Evolutionary conservation across 225 moss, liverwort and hornwort genomes (phyloP), one percentile per base, ranked within the genome.

Genomic region (Marchantia paleacea): DNA sequence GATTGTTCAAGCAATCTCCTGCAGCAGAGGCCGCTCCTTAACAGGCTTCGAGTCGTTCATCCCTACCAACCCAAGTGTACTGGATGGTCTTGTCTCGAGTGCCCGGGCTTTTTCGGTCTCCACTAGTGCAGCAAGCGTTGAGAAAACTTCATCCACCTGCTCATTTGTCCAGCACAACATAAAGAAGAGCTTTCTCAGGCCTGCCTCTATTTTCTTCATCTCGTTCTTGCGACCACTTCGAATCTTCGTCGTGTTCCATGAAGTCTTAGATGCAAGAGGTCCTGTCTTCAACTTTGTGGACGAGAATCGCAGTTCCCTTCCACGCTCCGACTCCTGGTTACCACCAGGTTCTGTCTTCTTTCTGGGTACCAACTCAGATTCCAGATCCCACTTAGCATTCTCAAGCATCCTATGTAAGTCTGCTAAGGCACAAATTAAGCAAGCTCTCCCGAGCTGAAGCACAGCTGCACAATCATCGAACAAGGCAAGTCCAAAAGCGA

Each of bases 161-260:
- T 92, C 91, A 85, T 93, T 93, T 14, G 89, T 80, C 97, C 97
- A 94, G 73, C 89, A 94, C 89, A 91, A 89, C 74, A 92, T 79
- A 30, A 99, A 99, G 81, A 90, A 94, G 0, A 91, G 76, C 86
- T 99, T 99, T 75, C 88, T 93, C 72, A 88, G 81, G 20, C 93
- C 92, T 29, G 88, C 82, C 80, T 84, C 89, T 65, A 95, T 72
- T 76, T 84, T 90, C 74, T 82, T 92, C 64, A 86, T 80, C 72
- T 91, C 90, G 63, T 69, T 74, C 29, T 55, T 25, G 50, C n/a
- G 47, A 39, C 9, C 57, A 16, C 20, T 25, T 61, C 76, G 61
- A 26, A 49, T 72, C 3, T 51, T 58, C 30, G 16, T 55, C 70
- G 19, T 26, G 9, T 53, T 49, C 62, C 57, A 29, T 20, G 67